phyloP scores from a whole-genome alignment of 768 basidiomycete genomes.

The Tephrocybe rancida region DNA sequence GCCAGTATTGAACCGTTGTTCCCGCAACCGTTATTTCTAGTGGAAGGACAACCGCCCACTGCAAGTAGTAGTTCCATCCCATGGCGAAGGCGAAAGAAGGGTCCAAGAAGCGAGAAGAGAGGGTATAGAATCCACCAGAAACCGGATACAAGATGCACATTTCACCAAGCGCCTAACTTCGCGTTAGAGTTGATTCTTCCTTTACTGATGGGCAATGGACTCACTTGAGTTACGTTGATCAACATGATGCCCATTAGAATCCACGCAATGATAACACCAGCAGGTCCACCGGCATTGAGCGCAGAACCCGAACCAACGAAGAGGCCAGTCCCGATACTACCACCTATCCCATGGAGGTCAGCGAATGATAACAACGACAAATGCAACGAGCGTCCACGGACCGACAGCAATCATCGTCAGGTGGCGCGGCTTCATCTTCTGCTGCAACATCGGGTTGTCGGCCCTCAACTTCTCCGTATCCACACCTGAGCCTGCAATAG shows the following conservation, averaged over 20 bases:
- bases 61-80: conserved; percentile 52
- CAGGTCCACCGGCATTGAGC: conserved; percentile 41
- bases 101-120: conserved; percentile 47
- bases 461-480: conserved; percentile 38
- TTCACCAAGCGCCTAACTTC: conserved; percentile 46
- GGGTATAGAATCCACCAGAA: conserved; percentile 51
- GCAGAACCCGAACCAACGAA: conserved; percentile 49
- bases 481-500: conserved; percentile 36
- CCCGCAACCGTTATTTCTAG: conserved; percentile 48
- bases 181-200: not conserved
- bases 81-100: conserved; percentile 50
- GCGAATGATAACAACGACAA: not conserved
- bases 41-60: conserved; percentile 48
- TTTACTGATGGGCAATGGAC: not conserved
- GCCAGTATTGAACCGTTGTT: conserved; percentile 47
- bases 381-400: conserved; percentile 21
- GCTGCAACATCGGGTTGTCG: conserved; percentile 47
- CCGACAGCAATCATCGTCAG: conserved; percentile 51
- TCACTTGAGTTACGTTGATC: conserved; percentile 48
- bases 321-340: conserved; percentile 51
- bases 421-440: conserved; percentile 51
- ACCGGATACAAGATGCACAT: conserved; percentile 52
- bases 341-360: conserved; percentile 27
- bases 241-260: conserved; percentile 48
- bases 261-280: conserved; percentile 46